These are phyloP conservation scores for Xylaria intraflava DNA, from an alignment of 495 filamentous ascomycete genomes.

Conservation along the genomic window DNA sequence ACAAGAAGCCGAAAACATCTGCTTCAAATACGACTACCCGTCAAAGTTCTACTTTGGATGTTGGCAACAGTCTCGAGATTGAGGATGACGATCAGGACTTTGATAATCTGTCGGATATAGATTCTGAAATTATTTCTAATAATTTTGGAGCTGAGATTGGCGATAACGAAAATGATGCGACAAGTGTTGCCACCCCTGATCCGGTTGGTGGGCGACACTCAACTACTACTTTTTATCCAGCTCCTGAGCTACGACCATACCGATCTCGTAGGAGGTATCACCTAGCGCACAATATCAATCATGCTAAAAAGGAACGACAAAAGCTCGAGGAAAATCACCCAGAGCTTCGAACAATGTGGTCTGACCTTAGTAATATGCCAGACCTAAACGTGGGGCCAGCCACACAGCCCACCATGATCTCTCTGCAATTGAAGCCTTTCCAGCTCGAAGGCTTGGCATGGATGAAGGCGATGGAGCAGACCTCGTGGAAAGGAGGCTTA, in stretches of 20 bases:
- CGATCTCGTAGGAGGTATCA: no score
- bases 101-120: background rate
- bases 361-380: conserved; percentile 59
- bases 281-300: background rate
- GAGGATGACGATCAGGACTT: background rate
- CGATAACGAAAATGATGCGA: background rate
- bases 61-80: background rate
- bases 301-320: conserved; percentile 22
- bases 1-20: conserved; percentile 6
- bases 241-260: no score
- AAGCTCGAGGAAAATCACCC: conserved; percentile 75
- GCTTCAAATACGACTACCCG: background rate
- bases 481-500: conserved; percentile 77
- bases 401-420: conserved; percentile 71
- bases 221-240: no score
- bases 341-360: conserved; percentile 74
- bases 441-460: conserved; percentile 90
- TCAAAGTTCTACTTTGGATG: background rate
- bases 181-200: background rate
- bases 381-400: conserved; percentile 58
- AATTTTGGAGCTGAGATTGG: background rate
- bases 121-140: background rate
- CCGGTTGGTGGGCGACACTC: background rate
- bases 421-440: conserved; percentile 77
- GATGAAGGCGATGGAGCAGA: conserved; percentile 86